These are phyloP conservation scores for Dianthus caryophyllus DNA, from an alignment of 148 eudicot species.

Conservation along the genomic window DNA sequence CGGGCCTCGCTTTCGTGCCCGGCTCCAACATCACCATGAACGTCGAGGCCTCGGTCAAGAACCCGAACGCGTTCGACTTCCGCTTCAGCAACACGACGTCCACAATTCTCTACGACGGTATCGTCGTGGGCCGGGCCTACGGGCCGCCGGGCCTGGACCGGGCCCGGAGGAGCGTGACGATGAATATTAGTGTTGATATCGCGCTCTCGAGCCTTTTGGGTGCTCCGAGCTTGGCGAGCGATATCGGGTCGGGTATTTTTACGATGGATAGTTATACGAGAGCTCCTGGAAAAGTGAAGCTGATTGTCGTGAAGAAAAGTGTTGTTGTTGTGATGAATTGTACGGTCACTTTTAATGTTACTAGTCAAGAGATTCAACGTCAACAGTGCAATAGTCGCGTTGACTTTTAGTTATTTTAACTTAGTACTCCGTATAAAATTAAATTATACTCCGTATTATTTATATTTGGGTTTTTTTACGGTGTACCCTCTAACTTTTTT, in stretches of 20 bases:
- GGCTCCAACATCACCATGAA: too few species aligned
- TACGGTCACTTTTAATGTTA: constrained; percentile 17
- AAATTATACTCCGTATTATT: too few species aligned
- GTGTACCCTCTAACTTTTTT: too few species aligned
- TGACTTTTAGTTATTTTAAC: background rate
- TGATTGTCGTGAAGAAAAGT: constrained; percentile 20
- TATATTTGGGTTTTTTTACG: too few species aligned
- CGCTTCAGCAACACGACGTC: too few species aligned
- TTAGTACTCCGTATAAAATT: too few species aligned
- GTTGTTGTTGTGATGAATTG: constrained; percentile 29
- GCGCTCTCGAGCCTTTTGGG: background rate
- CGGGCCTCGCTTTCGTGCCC: too few species aligned
- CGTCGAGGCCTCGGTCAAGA: too few species aligned
- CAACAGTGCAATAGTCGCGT: constrained; percentile 18
- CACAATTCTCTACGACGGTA: too few species aligned
- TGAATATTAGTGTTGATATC: constrained; percentile 13
- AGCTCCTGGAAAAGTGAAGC: constrained; percentile 25
- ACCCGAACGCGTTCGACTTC: too few species aligned
- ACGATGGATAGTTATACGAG: constrained; percentile 12
- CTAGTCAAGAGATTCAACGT: constrained; percentile 24
- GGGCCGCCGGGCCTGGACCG: constrained; percentile 17
- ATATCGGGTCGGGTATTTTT: constrained; percentile 26
- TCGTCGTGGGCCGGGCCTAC: too few species aligned
- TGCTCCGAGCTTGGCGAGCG: background rate
- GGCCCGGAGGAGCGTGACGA: constrained; percentile 14